A percentile compares a stretch with the other conserved stretches of the same genome.
These are phyloP conservation scores for Leptomonas pyrrhocoris DNA, from an alignment of 208 protist genomes.

Conservation along the genomic window DNA sequence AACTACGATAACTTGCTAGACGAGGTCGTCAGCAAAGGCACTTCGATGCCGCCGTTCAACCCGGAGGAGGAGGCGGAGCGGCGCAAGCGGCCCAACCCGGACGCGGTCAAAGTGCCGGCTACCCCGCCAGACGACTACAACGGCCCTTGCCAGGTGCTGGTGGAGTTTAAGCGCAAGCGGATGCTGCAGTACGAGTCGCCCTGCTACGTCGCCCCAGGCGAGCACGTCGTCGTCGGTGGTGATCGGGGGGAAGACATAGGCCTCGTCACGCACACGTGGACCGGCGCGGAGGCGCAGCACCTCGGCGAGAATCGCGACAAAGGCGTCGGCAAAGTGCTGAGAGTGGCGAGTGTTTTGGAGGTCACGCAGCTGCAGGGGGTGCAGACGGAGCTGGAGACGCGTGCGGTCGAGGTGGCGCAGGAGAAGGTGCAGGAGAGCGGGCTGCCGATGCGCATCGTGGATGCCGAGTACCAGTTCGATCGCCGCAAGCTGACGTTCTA, in stretches of 20 bases:
- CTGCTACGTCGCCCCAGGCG: slow-evolving; percentile 76
- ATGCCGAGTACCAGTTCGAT: slow-evolving; percentile 94
- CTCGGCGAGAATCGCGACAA: slow-evolving; percentile 37
- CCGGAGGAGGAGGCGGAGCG: slow-evolving; percentile 46
- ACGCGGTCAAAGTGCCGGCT: slow-evolving; percentile 41
- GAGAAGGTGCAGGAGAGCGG: slow-evolving; percentile 86
- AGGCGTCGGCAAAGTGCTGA: slow-evolving; percentile 79
- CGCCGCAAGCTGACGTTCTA: slow-evolving; percentile 93
- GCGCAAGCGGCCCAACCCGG: slow-evolving; percentile 56
- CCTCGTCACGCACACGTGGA: slow-evolving; percentile 82
- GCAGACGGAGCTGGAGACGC: slow-evolving; percentile 87
- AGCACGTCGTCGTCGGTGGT: slow-evolving; percentile 90
- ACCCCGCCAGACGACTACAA: slow-evolving; percentile 60
- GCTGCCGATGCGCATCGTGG: slow-evolving; percentile 89
- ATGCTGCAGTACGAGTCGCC: slow-evolving; percentile 83
- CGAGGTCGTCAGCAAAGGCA: slow-evolving; percentile 37
- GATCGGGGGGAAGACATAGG: slow-evolving; percentile 93
- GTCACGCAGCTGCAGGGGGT: slow-evolving; percentile 86
- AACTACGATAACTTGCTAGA: slow-evolving; percentile 66
- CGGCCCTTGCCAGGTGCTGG: slow-evolving; percentile 87
- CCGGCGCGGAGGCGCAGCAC: slow-evolving; percentile 26
- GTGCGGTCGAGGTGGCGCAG: slow-evolving; percentile 84
- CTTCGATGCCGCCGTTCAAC: slow-evolving; percentile 29
- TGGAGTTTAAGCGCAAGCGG: slow-evolving; percentile 90
- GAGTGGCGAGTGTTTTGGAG: slow-evolving; percentile 80